These are phyloP conservation scores for Ophiostoma angusticollis DNA, from an alignment of 2,329 filamentous ascomycete species.

Conservation along the genomic window DNA sequence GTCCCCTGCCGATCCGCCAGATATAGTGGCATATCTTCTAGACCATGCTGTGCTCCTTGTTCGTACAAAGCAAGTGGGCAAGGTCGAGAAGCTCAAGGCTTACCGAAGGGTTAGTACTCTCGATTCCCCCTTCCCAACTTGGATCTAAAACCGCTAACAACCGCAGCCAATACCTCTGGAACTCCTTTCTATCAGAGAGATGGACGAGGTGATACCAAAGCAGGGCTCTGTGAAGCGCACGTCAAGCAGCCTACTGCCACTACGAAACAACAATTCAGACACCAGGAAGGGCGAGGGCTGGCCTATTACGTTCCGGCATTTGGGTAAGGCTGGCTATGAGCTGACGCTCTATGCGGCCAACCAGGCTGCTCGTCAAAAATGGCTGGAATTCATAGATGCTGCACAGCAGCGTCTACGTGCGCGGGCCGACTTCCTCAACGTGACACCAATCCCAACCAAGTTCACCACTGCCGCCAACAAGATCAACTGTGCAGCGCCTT, in stretches of 20 bases:
- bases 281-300: constrained; percentile 62
- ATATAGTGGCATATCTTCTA: constrained; percentile 91
- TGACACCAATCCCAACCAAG: constrained; percentile 44
- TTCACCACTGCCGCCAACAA: constrained; percentile 58
- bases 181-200: constrained; percentile 83
- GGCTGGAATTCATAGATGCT: constrained; percentile 88
- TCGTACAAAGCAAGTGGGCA: constrained; percentile 80
- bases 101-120: constrained; percentile 60
- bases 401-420: constrained; percentile 80
- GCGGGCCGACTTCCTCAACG: constrained; percentile 83
- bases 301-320: constrained; percentile 90
- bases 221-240: constrained; percentile 71
- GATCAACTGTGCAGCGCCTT: constrained; percentile 89
- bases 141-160: no score
- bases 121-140: no score
- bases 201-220: constrained; percentile 87
- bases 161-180: constrained; percentile 85
- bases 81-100: constrained; percentile 86
- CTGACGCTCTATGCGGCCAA: constrained; percentile 78
- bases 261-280: constrained; percentile 33
- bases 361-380: constrained; percentile 80
- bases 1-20: constrained; percentile 69
- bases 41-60: constrained; percentile 92
- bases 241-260: constrained; percentile 60
- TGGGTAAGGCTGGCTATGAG: constrained; percentile 93